phyloP scores from a whole-genome alignment of 257 asterid species.

The Penstemon barbatus region DNA sequence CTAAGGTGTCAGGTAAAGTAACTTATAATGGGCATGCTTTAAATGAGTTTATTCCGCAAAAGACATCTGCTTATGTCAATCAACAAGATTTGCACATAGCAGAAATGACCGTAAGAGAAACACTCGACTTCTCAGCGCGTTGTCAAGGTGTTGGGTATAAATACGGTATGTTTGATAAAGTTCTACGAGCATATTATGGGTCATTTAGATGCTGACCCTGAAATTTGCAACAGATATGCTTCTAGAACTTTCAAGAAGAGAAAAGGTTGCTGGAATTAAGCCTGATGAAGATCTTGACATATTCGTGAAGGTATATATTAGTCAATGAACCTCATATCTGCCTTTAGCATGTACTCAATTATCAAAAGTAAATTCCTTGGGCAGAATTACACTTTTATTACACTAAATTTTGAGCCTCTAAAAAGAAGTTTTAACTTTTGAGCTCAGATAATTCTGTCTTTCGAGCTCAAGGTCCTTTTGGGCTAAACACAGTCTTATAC shows the following conservation, averaged over 20 bases:
- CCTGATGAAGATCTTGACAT: slow-evolving; percentile 97
- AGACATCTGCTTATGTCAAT: slow-evolving; percentile 78
- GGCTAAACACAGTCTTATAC: no score
- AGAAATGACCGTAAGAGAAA: slow-evolving; percentile 97
- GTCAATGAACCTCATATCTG: slow-evolving; percentile 9
- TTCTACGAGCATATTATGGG: slow-evolving; percentile 24
- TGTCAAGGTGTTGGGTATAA: slow-evolving; percentile 93
- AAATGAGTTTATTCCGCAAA: slow-evolving; percentile 88
- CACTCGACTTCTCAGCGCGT: slow-evolving; percentile 78
- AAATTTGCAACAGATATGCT: slow-evolving; percentile 73
- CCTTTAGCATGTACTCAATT: background rate
- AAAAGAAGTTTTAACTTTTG: no score
- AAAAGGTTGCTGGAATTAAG: slow-evolving; percentile 75
- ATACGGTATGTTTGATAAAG: slow-evolving; percentile 57
- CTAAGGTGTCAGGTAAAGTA: slow-evolving; percentile 83
- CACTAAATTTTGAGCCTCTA: no score
- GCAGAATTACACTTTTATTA: no score
- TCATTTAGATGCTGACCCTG: slow-evolving; percentile 39
- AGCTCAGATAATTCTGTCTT: no score
- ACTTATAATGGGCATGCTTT: slow-evolving; percentile 91
- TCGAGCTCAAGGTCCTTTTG: no score
- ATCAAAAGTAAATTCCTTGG: no score
- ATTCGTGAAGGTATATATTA: slow-evolving; percentile 71
- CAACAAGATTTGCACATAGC: slow-evolving; percentile 92
- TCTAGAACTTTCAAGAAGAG: slow-evolving; percentile 90